A percentile compares a stretch with the other conserved stretches of the same genome.
phyloP scores from a whole-genome alignment of 169 alveolate species.

The Fabrea salina region DNA sequence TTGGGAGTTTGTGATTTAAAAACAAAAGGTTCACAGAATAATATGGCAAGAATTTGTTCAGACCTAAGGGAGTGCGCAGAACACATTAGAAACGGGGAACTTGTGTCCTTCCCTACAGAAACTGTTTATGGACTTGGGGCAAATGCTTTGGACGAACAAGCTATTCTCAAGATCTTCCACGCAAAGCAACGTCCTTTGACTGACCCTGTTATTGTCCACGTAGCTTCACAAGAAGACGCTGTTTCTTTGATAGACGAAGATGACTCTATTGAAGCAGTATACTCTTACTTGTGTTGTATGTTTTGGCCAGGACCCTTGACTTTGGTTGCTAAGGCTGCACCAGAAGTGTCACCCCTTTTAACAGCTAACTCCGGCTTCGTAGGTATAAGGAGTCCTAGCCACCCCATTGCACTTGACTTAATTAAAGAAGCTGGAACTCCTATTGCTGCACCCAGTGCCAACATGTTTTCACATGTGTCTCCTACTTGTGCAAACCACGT shows the following conservation, averaged over 20 bases:
- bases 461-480: conserved; percentile 94
- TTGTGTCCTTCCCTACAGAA: conserved; percentile 96
- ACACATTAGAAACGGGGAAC: conserved; percentile 65
- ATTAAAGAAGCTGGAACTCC: conserved; percentile 81
- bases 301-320: conserved; percentile 98
- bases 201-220: conserved; percentile 95
- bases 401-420: conserved; percentile 79
- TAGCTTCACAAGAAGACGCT: conserved; percentile 78
- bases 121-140: conserved; percentile 98
- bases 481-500: conserved; percentile 94
- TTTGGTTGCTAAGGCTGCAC: conserved; percentile 81
- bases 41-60: conserved; percentile 14
- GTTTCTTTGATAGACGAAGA: conserved; percentile 72
- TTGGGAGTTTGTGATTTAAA: too few relatives aligned
- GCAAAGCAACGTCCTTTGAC: conserved; percentile 92
- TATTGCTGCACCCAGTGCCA: conserved; percentile 97
- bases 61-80: conserved; percentile 16
- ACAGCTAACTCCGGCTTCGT: conserved; percentile 89
- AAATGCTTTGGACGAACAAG: conserved; percentile 87
- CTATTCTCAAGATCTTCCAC: conserved; percentile 83
- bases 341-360: conserved; percentile 69
- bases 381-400: conserved; percentile 90
- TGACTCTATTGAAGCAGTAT: conserved; percentile 55
- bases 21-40: too few relatives aligned
- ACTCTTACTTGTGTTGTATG: conserved; percentile 61